A percentile compares a stretch with the other conserved stretches of the same genome.
Evolutionary conservation across 768 basidiomycete genomes (phyloP).

Genomic region (Termitomyces sp.): DNA sequence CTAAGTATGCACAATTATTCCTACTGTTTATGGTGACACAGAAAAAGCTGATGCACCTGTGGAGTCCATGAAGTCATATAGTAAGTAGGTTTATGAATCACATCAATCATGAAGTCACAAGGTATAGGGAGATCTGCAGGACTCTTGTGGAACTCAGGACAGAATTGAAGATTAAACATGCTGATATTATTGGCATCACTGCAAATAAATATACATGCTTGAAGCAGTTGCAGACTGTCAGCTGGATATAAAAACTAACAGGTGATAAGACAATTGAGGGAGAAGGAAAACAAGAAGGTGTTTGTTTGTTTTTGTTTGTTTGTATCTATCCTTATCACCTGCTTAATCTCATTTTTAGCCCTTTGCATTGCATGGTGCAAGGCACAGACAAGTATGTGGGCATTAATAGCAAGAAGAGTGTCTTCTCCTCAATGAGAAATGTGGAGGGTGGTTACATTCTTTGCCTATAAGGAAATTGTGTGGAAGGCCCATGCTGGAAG

Average conservation of each 20-base stretch:
- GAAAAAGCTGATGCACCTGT: too few species aligned
- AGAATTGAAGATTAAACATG: not conserved
- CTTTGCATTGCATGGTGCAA: constrained; percentile 26
- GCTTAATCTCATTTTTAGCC: not conserved
- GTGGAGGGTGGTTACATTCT: constrained; percentile 18
- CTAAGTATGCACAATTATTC: too few species aligned
- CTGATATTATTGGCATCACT: not conserved
- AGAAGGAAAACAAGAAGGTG: constrained; percentile 5
- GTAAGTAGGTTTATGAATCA: too few species aligned
- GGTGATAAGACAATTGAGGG: not conserved
- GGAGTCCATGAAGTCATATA: too few species aligned
- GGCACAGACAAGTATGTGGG: constrained; percentile 21
- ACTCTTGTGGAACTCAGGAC: not conserved
- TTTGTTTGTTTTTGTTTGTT: not conserved
- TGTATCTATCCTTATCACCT: not conserved
- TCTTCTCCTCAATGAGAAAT: constrained; percentile 28
- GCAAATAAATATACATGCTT: not conserved
- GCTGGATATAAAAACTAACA: not conserved
- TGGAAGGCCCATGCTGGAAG: too few species aligned
- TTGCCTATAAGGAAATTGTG: too few species aligned
- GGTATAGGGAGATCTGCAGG: not conserved
- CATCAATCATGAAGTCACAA: not conserved
- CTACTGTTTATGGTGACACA: too few species aligned
- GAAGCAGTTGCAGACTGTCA: not conserved
- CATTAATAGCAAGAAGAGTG: constrained; percentile 32